These are phyloP conservation scores for Saccharomyces hybrid DNA, from an alignment of 1,139 yeast species.

Conservation along the genomic window DNA sequence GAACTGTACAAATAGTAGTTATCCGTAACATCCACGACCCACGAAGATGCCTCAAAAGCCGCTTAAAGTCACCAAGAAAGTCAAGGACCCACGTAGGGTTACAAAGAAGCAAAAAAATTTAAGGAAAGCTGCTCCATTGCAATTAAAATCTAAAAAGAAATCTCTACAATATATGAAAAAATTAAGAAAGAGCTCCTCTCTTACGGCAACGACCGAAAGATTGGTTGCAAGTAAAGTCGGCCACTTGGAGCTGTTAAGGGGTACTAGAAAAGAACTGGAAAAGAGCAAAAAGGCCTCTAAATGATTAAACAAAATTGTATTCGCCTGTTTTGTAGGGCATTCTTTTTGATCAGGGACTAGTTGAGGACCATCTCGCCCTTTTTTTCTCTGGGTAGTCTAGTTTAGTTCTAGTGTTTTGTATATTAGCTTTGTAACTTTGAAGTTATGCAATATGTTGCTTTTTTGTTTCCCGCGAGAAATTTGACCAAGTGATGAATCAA, in stretches of 20 bases:
- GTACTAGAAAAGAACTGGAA: conserved; percentile 80
- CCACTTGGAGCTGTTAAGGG: conserved; percentile 86
- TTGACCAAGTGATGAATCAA: background rate
- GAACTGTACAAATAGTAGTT: too few species aligned
- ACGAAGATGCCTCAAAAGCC: conserved; percentile 36
- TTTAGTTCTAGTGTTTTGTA: background rate
- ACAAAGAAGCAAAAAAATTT: conserved; percentile 46
- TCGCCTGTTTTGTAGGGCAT: background rate
- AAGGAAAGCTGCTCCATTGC: conserved; percentile 68
- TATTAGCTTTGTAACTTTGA: background rate
- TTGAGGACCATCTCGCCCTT: background rate
- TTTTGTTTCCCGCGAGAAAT: conserved; percentile 1
- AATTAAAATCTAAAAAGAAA: conserved; percentile 53
- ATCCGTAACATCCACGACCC: background rate
- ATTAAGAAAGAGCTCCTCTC: conserved; percentile 53
- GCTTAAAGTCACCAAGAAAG: conserved; percentile 33
- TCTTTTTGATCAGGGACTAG: background rate
- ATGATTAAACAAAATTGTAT: background rate
- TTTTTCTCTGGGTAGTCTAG: background rate
- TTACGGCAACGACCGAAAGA: conserved; percentile 71
- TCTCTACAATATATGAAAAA: conserved; percentile 48
- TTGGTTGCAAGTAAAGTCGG: conserved; percentile 85
- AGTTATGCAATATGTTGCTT: background rate
- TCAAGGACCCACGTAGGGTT: conserved; percentile 35
- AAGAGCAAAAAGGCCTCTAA: conserved; percentile 35